These are phyloP conservation scores for Globisporangium polare DNA, from an alignment of 352 stramenopile species.

Conservation along the genomic window DNA sequence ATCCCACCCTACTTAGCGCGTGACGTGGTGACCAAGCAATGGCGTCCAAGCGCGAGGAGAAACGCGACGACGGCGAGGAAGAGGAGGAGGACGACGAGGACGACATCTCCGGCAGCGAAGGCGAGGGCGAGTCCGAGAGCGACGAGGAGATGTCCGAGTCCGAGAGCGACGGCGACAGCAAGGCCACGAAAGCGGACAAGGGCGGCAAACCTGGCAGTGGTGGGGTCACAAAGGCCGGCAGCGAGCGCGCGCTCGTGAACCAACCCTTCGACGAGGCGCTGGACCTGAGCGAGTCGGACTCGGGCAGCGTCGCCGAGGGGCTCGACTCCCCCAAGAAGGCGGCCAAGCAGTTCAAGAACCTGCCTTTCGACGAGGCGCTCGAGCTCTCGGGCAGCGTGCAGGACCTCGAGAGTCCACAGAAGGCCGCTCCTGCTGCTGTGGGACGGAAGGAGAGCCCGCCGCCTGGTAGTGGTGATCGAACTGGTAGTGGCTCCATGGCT, in stretches of 20 bases:
- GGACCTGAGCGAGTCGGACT: slow-evolving; percentile 84
- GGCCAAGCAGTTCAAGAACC: slow-evolving; percentile 58
- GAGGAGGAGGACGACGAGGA: slow-evolving; percentile 51
- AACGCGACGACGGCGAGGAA: slow-evolving; percentile 37
- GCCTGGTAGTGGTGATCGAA: background rate
- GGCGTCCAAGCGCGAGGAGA: slow-evolving; percentile 53
- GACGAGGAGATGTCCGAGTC: slow-evolving; percentile 79
- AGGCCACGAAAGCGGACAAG: slow-evolving; percentile 18
- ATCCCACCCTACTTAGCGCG: background rate
- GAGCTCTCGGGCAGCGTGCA: slow-evolving; percentile 79
- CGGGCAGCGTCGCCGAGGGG: slow-evolving; percentile 36
- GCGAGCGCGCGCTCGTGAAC: slow-evolving; percentile 57
- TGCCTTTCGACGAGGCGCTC: slow-evolving; percentile 79
- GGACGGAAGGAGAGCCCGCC: slow-evolving; percentile 2
- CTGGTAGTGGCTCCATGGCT: background rate
- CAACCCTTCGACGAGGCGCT: slow-evolving; percentile 86
- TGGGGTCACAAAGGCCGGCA: slow-evolving; percentile 22
- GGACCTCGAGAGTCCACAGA: slow-evolving; percentile 63
- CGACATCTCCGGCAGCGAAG: slow-evolving; percentile 43
- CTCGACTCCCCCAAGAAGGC: slow-evolving; percentile 63
- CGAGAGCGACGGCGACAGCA: slow-evolving; percentile 36
- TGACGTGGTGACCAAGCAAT: background rate
- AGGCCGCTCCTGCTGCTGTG: slow-evolving; percentile 11
- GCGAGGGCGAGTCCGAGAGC: slow-evolving; percentile 39
- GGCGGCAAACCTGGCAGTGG: slow-evolving; percentile 14